Base-by-base conservation (phyloP, 2,329 filamentous ascomycete species). In the Raffaelea arxii region DNA sequence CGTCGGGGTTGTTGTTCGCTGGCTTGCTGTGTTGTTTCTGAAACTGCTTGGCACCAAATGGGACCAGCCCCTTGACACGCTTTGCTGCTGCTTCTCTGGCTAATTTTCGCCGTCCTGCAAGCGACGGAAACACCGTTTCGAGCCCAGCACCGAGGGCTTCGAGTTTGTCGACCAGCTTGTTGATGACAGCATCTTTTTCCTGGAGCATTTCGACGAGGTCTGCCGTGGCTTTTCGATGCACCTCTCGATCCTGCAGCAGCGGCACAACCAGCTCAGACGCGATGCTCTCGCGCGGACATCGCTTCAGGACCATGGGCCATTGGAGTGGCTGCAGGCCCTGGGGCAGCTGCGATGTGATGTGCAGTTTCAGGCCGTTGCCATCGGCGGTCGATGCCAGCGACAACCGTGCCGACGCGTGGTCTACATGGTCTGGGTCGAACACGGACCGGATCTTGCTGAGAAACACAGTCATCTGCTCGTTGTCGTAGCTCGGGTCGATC, bases 401-500 rank as follows among this genome's bases (percentile, higher is more conserved):
- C 56, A 50, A 60, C 47, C 10, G 45, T 27, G 41, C 23, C 23
- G 21, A 38, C 14, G n/a, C 2, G 63, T 62, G 42, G 59, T 58
- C 67, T 19, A 59, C 58, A 32, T 65, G 64, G 19, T 57, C 76
- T 48, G 52, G 67, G 66, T 68, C 74, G 57, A 78, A 63, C 25
- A 73, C 71, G 36, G 65, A 65, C 42, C 67, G 62, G 18, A 91
- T 66, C 55, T 83, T 81, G 21, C 75, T 69, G 14, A 90, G 66
- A 44, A 91, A 78, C 43, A 80, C 79, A 23, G 65, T 59, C 64
- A 86, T 77, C 56, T 91, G 85, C 43, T 78, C 75, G 0, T 71
- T 67, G 49, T 82, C 81, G 53, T 84, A 80, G 58, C 75, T 80
- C 2, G 86, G 80, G 58, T 91, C 84, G 50, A 91, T 88, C 50